These are phyloP conservation scores for Rosa chinensis DNA, from an alignment of 306 rosid species.

Conservation along the genomic window DNA sequence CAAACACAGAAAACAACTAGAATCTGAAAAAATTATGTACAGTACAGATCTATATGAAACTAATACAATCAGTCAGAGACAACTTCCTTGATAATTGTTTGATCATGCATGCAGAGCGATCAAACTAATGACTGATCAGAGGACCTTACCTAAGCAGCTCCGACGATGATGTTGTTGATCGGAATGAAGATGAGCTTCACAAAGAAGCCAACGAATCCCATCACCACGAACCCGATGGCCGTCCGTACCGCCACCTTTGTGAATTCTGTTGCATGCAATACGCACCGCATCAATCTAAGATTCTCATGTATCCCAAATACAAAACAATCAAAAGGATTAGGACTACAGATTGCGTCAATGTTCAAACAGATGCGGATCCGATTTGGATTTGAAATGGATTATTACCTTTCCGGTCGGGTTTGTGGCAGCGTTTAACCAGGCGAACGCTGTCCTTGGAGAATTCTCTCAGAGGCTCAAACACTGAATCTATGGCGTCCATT, in stretches of 20 bases:
- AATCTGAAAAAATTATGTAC: not conserved
- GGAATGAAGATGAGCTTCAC: conserved; percentile 81
- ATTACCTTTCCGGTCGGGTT: conserved; percentile 72
- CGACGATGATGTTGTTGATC: conserved; percentile 79
- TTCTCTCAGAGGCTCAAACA: conserved; percentile 64
- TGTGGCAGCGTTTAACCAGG: conserved; percentile 75
- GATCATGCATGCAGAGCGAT: too few species aligned
- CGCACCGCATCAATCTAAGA: not conserved
- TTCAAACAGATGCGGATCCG: not conserved
- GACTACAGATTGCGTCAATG: not conserved
- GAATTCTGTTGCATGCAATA: conserved; percentile 41
- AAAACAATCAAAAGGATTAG: too few species aligned
- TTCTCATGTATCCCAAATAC: too few species aligned
- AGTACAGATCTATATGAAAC: not conserved
- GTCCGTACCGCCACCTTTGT: conserved; percentile 81
- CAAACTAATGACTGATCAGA: too few species aligned
- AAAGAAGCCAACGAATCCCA: conserved; percentile 80
- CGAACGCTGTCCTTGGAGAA: conserved; percentile 70
- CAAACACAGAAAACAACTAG: too few species aligned
- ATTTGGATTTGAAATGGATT: not conserved
- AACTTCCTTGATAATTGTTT: too few species aligned
- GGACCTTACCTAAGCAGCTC: conserved; percentile 53
- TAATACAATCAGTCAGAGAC: too few species aligned
- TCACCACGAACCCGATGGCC: conserved; percentile 74
- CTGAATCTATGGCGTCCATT: conserved; percentile 75